Conservation (phyloP, 2,329 filamentous ascomycete genomes). For the Cercospora janseana region DNA sequence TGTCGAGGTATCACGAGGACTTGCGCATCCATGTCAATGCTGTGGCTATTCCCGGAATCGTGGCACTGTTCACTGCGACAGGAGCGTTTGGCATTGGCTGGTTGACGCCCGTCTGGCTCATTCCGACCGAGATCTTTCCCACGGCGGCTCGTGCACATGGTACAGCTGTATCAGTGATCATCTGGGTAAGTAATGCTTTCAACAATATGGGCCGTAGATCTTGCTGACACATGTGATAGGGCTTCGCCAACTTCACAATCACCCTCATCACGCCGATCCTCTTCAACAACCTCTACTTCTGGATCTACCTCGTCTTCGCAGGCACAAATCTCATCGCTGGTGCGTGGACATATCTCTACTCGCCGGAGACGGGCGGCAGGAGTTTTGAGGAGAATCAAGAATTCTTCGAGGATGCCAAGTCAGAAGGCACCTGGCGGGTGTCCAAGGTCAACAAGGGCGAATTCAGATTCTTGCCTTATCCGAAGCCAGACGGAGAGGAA, state of each 20-base stretch:
- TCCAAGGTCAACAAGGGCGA: slow-evolving; percentile 53
- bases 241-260: slow-evolving; percentile 57
- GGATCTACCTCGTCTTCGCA: slow-evolving; percentile 57
- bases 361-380: slow-evolving; percentile 57
- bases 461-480: slow-evolving; percentile 48
- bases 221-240: slow-evolving; percentile 30
- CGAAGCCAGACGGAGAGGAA: slow-evolving; percentile 40
- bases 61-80: slow-evolving; percentile 57
- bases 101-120: slow-evolving; percentile 60
- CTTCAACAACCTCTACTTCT: slow-evolving; percentile 60
- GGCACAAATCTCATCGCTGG: slow-evolving; percentile 56
- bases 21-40: slow-evolving; percentile 43
- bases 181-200: slow-evolving; percentile 43
- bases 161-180: slow-evolving; percentile 54
- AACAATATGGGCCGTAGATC: background rate
- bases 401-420: slow-evolving; percentile 56
- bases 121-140: slow-evolving; percentile 59
- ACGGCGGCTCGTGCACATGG: slow-evolving; percentile 56
- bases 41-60: slow-evolving; percentile 52
- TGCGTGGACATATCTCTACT: slow-evolving; percentile 53
- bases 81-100: slow-evolving; percentile 61
- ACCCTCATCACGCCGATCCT: slow-evolving; percentile 58
- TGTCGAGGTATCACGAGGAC: slow-evolving; percentile 44
- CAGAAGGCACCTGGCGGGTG: slow-evolving; percentile 55
- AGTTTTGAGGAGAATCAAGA: slow-evolving; percentile 61